Evolutionary conservation across 495 filamentous ascomycete genomes (phyloP).

Genomic region (Aspergillus saccharolyticus): DNA sequence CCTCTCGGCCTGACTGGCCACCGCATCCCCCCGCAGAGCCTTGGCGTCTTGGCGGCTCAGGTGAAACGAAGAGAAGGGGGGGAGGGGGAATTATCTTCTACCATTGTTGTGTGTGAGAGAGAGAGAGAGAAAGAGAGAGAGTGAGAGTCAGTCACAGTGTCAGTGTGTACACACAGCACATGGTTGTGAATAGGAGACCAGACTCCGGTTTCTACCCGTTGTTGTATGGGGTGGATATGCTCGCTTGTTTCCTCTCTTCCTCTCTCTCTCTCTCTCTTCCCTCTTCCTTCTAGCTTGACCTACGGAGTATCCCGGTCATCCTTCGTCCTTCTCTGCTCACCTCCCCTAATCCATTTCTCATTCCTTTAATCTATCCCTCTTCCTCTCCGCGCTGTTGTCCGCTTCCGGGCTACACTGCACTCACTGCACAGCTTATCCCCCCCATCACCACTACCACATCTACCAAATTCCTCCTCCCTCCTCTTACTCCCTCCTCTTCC

Average conservation of each 20-base stretch:
- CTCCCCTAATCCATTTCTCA: conserved; percentile 3
- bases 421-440: no score
- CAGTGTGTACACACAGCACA: no score
- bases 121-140: no score
- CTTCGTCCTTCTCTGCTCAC: conserved; percentile 11
- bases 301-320: no score
- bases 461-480: background rate
- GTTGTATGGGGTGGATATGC: background rate
- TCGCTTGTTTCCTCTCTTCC: background rate
- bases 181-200: no score
- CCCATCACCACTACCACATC: background rate
- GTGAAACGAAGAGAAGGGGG: no score
- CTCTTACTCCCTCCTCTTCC: background rate
- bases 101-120: background rate
- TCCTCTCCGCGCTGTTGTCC: background rate
- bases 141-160: no score
- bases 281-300: no score
- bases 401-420: no score
- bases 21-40: conserved; percentile 24
- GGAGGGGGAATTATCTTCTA: conserved; percentile 8
- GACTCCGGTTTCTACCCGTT: no score
- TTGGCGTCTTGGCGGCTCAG: conserved; percentile 36
- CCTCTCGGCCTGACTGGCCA: conserved; percentile 15
- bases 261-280: background rate
- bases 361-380: conserved; percentile 8